Conservation (phyloP, 2,329 filamentous ascomycete species). For the Lithohypha guttulata region DNA sequence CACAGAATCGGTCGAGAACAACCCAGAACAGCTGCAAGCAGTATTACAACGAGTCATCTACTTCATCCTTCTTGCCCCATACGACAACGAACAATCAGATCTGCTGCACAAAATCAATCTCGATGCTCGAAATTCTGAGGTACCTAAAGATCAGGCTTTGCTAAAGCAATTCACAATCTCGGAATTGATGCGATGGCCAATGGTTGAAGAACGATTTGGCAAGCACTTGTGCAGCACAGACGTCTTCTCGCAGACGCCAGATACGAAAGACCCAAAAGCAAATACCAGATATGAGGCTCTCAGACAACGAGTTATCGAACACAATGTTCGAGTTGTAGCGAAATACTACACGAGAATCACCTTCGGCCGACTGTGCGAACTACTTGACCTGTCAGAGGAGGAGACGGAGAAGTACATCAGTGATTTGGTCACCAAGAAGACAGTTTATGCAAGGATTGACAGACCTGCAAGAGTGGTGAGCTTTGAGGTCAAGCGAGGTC, state of each 20-base stretch:
- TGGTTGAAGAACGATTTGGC: conserved; percentile 79
- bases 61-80: conserved; percentile 89
- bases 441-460: conserved; percentile 95
- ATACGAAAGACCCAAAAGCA: conserved; percentile 67
- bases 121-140: conserved; percentile 68
- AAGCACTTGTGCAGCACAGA: conserved; percentile 80
- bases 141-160: conserved; percentile 71
- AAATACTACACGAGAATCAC: conserved; percentile 98
- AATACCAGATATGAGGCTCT: conserved; percentile 84
- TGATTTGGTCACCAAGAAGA: conserved; percentile 93
- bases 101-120: conserved; percentile 85
- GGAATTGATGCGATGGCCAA: conserved; percentile 97
- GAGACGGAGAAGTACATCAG: conserved; percentile 99
- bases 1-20: conserved; percentile 87
- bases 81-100: conserved; percentile 98
- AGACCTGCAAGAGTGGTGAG: conserved; percentile 82
- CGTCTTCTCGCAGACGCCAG: conserved; percentile 62
- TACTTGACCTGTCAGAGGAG: conserved; percentile 84
- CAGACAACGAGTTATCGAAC: conserved; percentile 96
- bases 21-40: conserved; percentile 71
- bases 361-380: conserved; percentile 77
- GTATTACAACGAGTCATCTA: conserved; percentile 92
- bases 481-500: conserved; percentile 89
- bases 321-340: conserved; percentile 93
- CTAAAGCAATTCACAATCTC: conserved; percentile 90